phyloP scores from a whole-genome alignment of 192 early-diverging fungal genomes.

The Entrophospora sp. region DNA sequence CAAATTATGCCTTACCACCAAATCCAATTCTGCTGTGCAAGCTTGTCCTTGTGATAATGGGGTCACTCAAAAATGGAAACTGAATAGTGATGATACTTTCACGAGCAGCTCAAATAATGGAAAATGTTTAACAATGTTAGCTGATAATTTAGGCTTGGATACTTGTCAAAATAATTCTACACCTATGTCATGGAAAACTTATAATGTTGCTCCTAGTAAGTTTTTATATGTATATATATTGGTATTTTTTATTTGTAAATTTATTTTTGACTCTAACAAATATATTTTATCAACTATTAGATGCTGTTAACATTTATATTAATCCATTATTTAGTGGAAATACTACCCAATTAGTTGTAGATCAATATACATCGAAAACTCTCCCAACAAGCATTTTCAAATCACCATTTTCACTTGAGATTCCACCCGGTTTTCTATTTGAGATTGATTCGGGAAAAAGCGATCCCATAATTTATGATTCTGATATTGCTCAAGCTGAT shows the following conservation, averaged over 20 bases:
- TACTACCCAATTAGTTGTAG: background rate
- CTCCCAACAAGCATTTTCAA: slow-evolving; percentile 7
- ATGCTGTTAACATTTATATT: slow-evolving; percentile 6
- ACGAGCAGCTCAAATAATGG: background rate
- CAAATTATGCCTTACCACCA: background rate
- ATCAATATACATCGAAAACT: background rate
- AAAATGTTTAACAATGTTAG: background rate
- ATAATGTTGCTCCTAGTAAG: slow-evolving; percentile 13
- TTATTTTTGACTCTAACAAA: too few species aligned
- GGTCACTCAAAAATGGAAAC: background rate
- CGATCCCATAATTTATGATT: background rate
- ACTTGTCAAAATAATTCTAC: background rate
- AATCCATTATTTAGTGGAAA: background rate
- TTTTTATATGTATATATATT: background rate
- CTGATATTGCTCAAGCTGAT: background rate
- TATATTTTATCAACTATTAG: too few species aligned
- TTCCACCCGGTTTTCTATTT: slow-evolving; percentile 19
- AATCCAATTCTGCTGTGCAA: slow-evolving; percentile 2
- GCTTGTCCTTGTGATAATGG: slow-evolving; percentile 14
- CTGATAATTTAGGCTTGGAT: background rate
- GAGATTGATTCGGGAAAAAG: background rate
- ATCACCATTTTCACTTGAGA: slow-evolving; percentile 12
- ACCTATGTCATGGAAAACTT: slow-evolving; percentile 2
- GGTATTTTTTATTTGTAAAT: too few species aligned
- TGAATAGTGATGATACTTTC: background rate